Base-by-base conservation (phyloP, 148 eudicot species). In the Silene conica region DNA sequence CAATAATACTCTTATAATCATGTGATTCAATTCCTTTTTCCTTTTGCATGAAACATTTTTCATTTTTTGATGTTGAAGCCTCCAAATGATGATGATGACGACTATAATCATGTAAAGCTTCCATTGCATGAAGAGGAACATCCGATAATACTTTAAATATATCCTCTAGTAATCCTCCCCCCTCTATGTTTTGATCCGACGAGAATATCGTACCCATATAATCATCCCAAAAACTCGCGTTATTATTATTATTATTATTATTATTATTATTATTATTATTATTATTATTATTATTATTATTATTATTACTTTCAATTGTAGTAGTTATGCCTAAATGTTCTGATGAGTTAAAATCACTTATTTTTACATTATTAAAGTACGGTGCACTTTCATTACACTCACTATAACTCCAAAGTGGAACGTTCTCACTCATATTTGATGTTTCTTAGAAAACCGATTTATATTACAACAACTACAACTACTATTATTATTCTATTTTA, bases 111-210 rank as follows among this genome's bases (percentile, higher is more conserved):
- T 26, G 28, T n/a, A n/a, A n/a, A 28, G 31, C 3, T 31, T 31
- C 34, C 3, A 5, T 31, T 31, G 25, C 19, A 58, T 71, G 31
- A 26, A 71, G 74, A 71, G 75, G 67, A 61, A 72, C 55, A 13
- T 61, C 15, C 4, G 67, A 61, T 60, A 72, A 72, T 6, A 38
- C 56, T 72, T 72, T 56, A 16, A 72, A 72, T 16, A 43, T 26
- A 60, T 72, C 75, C 43, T 60, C 20, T n/a, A 60, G 31, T 60
- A 26, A 72, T 2, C 34, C n/a, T n/a, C n/a, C n/a, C n/a, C 1
- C 67, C 25, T 46, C 67, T 59, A 21, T 60, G 65, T 60, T 18
- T 50, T 18, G 59, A 11, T 50, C 60, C 50, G 52, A 59, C 60
- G 43, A 16, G 41, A 12, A 69, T 22, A 61, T 48, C 15, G 41